phyloP scores from a whole-genome alignment of 441 rosid species.

The Melastoma candidum region DNA sequence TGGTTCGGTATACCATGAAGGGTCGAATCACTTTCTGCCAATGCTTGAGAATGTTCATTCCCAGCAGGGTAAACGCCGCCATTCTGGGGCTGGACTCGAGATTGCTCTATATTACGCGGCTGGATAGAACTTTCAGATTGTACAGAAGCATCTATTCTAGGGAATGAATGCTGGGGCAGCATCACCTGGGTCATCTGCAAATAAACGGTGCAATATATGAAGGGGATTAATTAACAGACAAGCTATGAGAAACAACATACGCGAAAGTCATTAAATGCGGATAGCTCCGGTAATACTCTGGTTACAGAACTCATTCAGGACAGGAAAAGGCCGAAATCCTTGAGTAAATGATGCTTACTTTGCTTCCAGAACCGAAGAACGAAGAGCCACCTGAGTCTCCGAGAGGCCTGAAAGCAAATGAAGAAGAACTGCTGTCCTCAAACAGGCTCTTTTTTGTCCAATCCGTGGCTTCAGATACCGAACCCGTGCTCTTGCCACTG shows the following conservation, averaged over 20 bases:
- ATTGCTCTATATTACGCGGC: constrained; percentile 25
- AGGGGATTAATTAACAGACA: too few species aligned
- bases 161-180: constrained; percentile 9
- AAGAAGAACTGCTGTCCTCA: constrained; percentile 42
- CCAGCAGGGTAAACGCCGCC: constrained; percentile 24
- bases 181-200: too few species aligned
- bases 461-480: constrained; percentile 31
- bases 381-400: constrained; percentile 37
- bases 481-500: constrained; percentile 23
- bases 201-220: too few species aligned
- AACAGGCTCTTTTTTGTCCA: constrained; percentile 50
- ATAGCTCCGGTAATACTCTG: too few species aligned
- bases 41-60: constrained; percentile 29
- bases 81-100: constrained; percentile 31
- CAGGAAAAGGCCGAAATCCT: not conserved
- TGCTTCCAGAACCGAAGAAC: constrained; percentile 37
- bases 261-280: too few species aligned
- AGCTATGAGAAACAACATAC: too few species aligned
- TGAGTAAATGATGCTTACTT: constrained; percentile 27
- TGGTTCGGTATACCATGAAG: constrained; percentile 22
- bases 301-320: too few species aligned
- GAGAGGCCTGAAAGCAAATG: constrained; percentile 73
- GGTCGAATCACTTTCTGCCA: constrained; percentile 30
- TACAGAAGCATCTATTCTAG: too few species aligned
- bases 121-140: constrained; percentile 31